Evolutionary conservation across 1,284 basidiomycete species (phyloP).

Genomic region (Boletus calvinii): DNA sequence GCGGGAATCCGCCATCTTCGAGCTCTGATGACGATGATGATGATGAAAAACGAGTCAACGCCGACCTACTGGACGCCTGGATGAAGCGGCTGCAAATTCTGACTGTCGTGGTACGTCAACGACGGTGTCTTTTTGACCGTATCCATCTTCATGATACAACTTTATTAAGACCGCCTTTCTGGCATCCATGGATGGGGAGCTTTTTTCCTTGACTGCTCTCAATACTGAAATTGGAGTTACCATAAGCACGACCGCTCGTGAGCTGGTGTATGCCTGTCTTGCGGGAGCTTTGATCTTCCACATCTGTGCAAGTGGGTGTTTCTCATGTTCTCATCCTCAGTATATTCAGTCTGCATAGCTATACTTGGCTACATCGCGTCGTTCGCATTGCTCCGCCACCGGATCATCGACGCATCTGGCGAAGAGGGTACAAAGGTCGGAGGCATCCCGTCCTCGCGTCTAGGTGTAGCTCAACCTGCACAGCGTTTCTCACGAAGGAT

Average conservation of each 20-base stretch:
- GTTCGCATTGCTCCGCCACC: constrained; percentile 28
- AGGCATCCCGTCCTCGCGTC: background rate
- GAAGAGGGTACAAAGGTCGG: constrained; percentile 20
- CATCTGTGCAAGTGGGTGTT: constrained; percentile 27
- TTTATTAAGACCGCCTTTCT: constrained; percentile 31
- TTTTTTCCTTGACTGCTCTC: constrained; percentile 29
- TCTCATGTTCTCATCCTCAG: background rate
- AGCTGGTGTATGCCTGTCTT: constrained; percentile 32
- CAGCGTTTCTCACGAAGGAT: constrained; percentile 16
- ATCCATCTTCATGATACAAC: background rate
- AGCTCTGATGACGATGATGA: constrained; percentile 13
- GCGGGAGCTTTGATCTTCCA: constrained; percentile 33
- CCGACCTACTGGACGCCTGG: constrained; percentile 26
- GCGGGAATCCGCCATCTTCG: background rate
- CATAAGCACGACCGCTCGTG: constrained; percentile 9
- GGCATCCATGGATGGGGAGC: constrained; percentile 28
- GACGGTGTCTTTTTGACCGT: background rate
- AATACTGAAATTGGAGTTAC: constrained; percentile 22
- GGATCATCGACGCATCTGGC: constrained; percentile 18
- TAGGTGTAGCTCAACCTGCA: constrained; percentile 8
- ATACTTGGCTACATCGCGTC: constrained; percentile 33
- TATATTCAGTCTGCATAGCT: constrained; percentile 12
- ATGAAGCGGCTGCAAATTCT: constrained; percentile 29
- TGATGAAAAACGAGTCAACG: constrained; percentile 13
- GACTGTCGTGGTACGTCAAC: constrained; percentile 30